phyloP scores from a whole-genome alignment of 208 protist species.

The Trichomonas tenax region DNA sequence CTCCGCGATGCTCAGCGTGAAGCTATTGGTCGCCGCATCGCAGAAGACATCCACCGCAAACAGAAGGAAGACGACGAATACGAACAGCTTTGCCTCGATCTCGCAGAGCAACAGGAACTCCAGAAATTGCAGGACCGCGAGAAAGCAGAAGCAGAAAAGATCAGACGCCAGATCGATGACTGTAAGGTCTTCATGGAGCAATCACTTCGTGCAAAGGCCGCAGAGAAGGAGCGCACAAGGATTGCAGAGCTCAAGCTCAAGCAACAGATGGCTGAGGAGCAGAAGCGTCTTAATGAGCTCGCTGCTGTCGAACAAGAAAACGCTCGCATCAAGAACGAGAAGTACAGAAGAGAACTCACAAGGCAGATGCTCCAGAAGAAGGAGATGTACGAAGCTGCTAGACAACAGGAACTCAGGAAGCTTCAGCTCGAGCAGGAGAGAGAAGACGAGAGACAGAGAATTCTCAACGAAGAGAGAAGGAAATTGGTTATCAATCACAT shows the following conservation, averaged over 20 bases:
- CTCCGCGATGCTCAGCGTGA: background rate
- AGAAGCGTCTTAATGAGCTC: background rate
- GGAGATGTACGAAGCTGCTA: conserved; percentile 4
- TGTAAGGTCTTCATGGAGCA: background rate
- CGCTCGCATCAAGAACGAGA: background rate
- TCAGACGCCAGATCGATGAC: background rate
- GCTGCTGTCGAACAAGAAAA: background rate
- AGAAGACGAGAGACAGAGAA: conserved; percentile 8
- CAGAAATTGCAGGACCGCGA: background rate
- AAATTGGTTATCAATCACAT: conserved; percentile 18
- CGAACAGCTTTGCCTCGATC: background rate
- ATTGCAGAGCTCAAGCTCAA: background rate
- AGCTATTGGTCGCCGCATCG: background rate
- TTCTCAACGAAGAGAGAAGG: conserved; percentile 13
- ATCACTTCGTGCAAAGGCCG: background rate
- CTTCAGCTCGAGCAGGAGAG: background rate
- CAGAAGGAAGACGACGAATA: background rate
- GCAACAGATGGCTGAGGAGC: background rate
- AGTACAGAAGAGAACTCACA: background rate
- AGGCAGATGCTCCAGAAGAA: conserved; percentile 15
- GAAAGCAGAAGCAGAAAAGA: background rate
- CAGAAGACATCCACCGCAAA: background rate
- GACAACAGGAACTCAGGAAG: background rate
- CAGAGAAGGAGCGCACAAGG: background rate
- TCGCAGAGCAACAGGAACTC: background rate